Base-by-base conservation (phyloP, 2,329 filamentous ascomycete genomes). In the Colletotrichum spaethianum region DNA sequence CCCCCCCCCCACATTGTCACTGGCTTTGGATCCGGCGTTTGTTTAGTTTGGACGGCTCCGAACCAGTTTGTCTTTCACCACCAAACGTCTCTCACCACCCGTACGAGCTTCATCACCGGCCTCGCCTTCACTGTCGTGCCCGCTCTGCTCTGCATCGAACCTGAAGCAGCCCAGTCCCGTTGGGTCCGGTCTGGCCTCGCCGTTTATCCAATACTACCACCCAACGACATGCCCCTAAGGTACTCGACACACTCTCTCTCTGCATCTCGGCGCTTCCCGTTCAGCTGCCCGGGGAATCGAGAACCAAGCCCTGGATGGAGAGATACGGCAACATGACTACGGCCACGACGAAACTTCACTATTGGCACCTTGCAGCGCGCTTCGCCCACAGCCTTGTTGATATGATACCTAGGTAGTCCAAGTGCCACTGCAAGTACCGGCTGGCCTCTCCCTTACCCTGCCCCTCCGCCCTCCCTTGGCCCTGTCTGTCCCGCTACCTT, bases 291-390 rank as follows among this genome's bases (percentile, higher is more conserved):
- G 8, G n/a, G 33, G 18, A 31, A 48, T 33, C 31, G 4, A 40
- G 14, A 14, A 40, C 14, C 36, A 26, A 18, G 33, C 7, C 33
- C 7, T 23, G 9, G 26, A 40, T 14, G 26, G 33, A 38, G 12
- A 28, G 48, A 36, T 40, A 44, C 36, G 50, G 38, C 61, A 52
- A n/a, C 20, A n/a, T 31, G 18, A 53, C 48, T 42, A 33, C 16
- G 23, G 9, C 50, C 57, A 50, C 28, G 31, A n/a, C 42, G 16
- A 64, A 67, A 48, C 53, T 31, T 70, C 68, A 72, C 69, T 72
- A 72, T 69, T 72, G 69, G 44, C 42, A 72, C 18, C 42, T 20
- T 64, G 70, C 65, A 72, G 65, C 50, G 44, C 44, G 50, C 57
- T 42, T 64, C 66, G 31, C 16, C 26, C 38, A 53, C 65, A 63